Evolutionary conservation across 148 eudicot species (phyloP).

Genomic region (Cornus controversa): DNA sequence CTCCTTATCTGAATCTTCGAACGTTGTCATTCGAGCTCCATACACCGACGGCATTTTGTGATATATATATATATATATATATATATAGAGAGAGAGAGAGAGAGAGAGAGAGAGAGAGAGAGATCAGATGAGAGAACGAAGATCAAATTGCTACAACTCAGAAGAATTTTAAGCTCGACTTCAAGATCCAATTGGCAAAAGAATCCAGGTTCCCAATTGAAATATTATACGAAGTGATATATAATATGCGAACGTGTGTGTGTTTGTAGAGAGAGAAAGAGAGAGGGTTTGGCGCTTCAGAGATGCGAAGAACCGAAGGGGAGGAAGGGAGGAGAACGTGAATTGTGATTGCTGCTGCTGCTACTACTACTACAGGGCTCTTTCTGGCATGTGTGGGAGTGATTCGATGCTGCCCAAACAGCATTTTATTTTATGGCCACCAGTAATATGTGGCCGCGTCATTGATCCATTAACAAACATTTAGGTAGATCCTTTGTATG

Average conservation of each 20-base stretch:
- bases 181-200: background rate
- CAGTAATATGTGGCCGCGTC: background rate
- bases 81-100: background rate
- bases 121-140: slow-evolving; percentile 1
- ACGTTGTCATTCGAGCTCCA: slow-evolving; percentile 84
- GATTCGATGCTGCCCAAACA: too few relatives aligned
- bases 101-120: slow-evolving; percentile 12
- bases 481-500: too few relatives aligned
- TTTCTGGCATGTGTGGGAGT: background rate
- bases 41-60: slow-evolving; percentile 76
- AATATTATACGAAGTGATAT: background rate
- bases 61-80: too few relatives aligned
- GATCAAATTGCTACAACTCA: background rate
- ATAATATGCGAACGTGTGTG: too few relatives aligned
- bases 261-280: background rate
- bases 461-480: too few relatives aligned
- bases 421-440: background rate
- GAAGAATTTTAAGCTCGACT: background rate
- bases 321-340: slow-evolving; percentile 1
- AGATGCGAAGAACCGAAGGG: slow-evolving; percentile 9
- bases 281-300: background rate
- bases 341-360: background rate
- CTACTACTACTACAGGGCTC: background rate
- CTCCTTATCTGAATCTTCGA: slow-evolving; percentile 97
- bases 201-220: background rate